phyloP scores from a whole-genome alignment of 1,284 basidiomycete species.

The Pyrrhoderma noxium region DNA sequence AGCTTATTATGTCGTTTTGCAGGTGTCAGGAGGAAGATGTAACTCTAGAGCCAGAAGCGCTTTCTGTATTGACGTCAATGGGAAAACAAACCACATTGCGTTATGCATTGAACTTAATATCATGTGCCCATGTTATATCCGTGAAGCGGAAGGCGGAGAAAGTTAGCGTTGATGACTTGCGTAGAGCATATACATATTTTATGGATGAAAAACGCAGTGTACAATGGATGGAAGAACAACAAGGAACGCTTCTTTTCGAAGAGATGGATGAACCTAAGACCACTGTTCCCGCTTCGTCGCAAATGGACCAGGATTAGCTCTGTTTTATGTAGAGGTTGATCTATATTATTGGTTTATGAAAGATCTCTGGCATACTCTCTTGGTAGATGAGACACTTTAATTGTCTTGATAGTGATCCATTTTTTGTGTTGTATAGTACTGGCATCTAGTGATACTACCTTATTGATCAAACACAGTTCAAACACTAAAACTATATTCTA shows the following conservation, averaged over 20 bases:
- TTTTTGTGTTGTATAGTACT: no score
- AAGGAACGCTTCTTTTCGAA: slow-evolving; percentile 65
- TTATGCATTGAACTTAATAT: slow-evolving; percentile 90
- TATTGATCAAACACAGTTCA: no score
- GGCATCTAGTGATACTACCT: no score
- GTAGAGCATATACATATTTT: slow-evolving; percentile 83
- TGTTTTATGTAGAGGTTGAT: no score
- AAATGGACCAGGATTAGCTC: slow-evolving; percentile 17
- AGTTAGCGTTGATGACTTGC: slow-evolving; percentile 81
- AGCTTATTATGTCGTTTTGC: background rate
- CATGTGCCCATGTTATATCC: slow-evolving; percentile 80
- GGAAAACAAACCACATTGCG: slow-evolving; percentile 81
- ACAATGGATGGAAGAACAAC: slow-evolving; percentile 87
- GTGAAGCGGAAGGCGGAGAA: slow-evolving; percentile 69
- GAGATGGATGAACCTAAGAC: slow-evolving; percentile 37
- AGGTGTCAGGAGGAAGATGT: slow-evolving; percentile 97
- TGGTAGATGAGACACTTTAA: no score
- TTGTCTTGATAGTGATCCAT: no score
- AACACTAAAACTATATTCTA: no score
- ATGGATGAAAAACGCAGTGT: slow-evolving; percentile 94
- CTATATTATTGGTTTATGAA: no score
- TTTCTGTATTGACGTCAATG: slow-evolving; percentile 78
- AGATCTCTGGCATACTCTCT: no score
- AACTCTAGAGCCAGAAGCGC: slow-evolving; percentile 68
- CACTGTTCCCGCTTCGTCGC: background rate